Base-by-base conservation (phyloP, 2,329 filamentous ascomycete species). In the Alternaria panax region DNA sequence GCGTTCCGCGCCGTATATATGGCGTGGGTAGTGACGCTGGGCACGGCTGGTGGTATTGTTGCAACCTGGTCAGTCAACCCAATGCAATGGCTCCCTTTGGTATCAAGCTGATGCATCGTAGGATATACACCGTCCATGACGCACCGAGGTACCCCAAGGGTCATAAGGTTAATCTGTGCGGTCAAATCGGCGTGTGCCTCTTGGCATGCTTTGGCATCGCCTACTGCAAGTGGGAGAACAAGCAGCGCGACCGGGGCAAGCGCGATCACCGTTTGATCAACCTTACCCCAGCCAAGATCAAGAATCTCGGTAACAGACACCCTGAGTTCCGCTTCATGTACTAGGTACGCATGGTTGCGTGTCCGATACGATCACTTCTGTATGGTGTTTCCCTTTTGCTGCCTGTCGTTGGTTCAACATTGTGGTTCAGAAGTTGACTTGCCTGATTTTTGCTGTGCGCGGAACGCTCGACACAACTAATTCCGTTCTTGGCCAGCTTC, bases 81-180 rank as follows among this genome's bases (percentile, higher is more conserved):
- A 38, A 16, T 18, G n/a, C 18, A 3, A 14, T 25, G 16, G 18
- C n/a, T 16, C 24, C 16, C 3, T 12, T 41, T 7, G 25, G 11
- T 9, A 24, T 7, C 20, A 18, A 24, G 87, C 86, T 74, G 95
- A 96, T 45, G 14, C 4, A 12, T 16, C 78, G 12, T 30, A 86
- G 85, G 85, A 85, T 84, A 0, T 87, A 87, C 65, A 81, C 79
- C 3, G 70, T 72, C 71, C 80, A 84, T 60, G 82, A 87, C 71
- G 86, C 64, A 53, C 92, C 90, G 1, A 84, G 84, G 25, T 97
- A 88, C 80, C 86, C 84, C 32, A 85, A 87, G 2, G 93, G 93
- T 2, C 93, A 97, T 50, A 82, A 83, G 5, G 87, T 88, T 79
- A 88, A 88, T 66, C 77, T 88, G 43, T 78, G 65, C 4, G 83